Conservation (phyloP, 305 asterid genomes). For the Ilex paraguariensis region DNA sequence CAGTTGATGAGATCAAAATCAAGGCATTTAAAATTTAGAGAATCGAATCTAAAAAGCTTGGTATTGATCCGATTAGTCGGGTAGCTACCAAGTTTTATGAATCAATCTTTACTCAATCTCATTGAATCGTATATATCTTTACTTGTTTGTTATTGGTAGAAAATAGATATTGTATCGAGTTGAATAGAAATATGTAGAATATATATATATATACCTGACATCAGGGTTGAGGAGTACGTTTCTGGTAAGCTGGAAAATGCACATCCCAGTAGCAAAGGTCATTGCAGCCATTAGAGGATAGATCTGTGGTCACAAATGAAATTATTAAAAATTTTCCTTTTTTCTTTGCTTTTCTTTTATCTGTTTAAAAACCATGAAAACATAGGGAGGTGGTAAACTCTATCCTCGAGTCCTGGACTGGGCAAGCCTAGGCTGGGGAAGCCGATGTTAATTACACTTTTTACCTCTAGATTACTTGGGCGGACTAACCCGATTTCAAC, state of each 20-base stretch:
- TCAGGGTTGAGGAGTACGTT: constrained; percentile 63
- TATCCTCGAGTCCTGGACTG: no score
- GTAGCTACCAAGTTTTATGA: background rate
- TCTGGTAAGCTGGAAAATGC: constrained; percentile 68
- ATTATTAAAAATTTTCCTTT: background rate
- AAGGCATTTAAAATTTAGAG: no score
- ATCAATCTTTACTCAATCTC: background rate
- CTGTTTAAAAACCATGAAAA: background rate
- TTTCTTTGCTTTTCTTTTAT: background rate
- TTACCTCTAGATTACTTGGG: no score
- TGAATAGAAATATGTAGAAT: background rate
- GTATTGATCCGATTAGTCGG: background rate
- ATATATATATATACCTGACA: constrained; percentile 41
- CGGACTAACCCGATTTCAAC: no score
- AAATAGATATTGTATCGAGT: background rate
- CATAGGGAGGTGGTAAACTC: background rate
- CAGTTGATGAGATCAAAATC: no score
- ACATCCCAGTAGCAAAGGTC: constrained; percentile 68
- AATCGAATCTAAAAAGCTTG: background rate
- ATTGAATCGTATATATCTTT: background rate
- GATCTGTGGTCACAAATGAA: constrained; percentile 29
- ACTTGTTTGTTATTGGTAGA: background rate
- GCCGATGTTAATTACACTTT: no score
- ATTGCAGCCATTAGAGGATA: constrained; percentile 82
- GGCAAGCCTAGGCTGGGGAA: no score